phyloP scores from a whole-genome alignment of 352 stramenopile species.

The Pythium aristosporum region DNA sequence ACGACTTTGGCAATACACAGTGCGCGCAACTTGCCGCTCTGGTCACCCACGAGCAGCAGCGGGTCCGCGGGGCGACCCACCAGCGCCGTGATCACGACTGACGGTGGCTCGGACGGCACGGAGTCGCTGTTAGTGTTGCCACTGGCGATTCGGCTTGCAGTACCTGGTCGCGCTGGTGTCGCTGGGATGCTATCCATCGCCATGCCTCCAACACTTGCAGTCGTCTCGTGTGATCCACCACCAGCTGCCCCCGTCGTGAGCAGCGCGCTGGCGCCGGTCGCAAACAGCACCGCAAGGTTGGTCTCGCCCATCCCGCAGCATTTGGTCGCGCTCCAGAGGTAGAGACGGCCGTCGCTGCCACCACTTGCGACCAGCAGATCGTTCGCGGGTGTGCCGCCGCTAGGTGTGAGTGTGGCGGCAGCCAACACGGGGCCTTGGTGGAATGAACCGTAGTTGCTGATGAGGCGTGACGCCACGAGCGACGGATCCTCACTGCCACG shows the following conservation, averaged over 20 bases:
- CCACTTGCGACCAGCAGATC: slow-evolving; percentile 56
- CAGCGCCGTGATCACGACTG: slow-evolving; percentile 47
- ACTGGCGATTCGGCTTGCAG: background rate
- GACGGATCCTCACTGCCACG: slow-evolving; percentile 9
- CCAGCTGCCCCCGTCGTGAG: background rate
- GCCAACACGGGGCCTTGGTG: slow-evolving; percentile 48
- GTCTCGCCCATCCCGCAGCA: slow-evolving; percentile 42
- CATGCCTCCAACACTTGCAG: background rate
- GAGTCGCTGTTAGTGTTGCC: background rate
- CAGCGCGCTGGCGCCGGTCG: slow-evolving; percentile 16
- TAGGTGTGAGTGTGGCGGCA: slow-evolving; percentile 52
- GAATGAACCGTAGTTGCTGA: slow-evolving; percentile 49
- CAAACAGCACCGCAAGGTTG: slow-evolving; percentile 43
- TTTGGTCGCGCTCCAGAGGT: slow-evolving; percentile 52
- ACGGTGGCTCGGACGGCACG: background rate
- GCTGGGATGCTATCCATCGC: background rate
- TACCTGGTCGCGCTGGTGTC: background rate
- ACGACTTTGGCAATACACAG: slow-evolving; percentile 56
- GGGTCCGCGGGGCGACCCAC: slow-evolving; percentile 49
- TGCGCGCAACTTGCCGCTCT: slow-evolving; percentile 52
- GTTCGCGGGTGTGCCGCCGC: slow-evolving; percentile 39
- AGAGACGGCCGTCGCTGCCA: slow-evolving; percentile 43
- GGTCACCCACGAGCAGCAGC: slow-evolving; percentile 60
- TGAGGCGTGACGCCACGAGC: slow-evolving; percentile 31
- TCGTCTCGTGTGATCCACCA: background rate